Evolutionary conservation across 2,329 filamentous ascomycete species (phyloP), one percentile per base, ranked within the genome.

Genomic region (Penicillium hordei): DNA sequence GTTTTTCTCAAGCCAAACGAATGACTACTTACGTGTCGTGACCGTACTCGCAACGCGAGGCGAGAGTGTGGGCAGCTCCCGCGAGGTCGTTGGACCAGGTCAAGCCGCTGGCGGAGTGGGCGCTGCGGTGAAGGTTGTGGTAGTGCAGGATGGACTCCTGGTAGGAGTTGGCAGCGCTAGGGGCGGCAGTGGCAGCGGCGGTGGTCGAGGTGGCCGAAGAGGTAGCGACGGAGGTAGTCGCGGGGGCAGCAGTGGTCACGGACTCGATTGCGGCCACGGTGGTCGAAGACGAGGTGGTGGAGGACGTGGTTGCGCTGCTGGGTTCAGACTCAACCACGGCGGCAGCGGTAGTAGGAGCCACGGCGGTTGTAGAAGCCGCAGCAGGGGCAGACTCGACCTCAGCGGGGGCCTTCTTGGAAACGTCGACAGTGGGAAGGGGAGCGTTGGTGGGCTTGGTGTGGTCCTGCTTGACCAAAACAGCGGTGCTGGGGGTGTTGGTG

Each of bases 51-150:
- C 92, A 96, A 34, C 73, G 81, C 31, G 82, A 69, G 59, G 91
- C 91, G 52, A 87, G 84, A 55, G 78, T 77, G 48, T 78, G 64
- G 42, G 92, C 92, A 60, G 83, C 90, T 55, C 72, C 70, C 54
- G 86, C 89, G 54, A 91, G 83, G 43, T 78, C 77, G 9, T 78
- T 70, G 67, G 87, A 82, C 89, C 90, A 97, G 50, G 69, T 72
- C 45, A 97, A 71, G 44, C 78, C 82, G 23, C 76, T 70, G 36
- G 86, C 86, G 19, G 88, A 88, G 83, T 97, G 91, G 80, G 94
- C 95, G 70, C 81, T 74, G 62, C 94, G 93, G 78, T 94, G 90
- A 52, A 88, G 69, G 79, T 97, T 97, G 87, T 97, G 94, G 72
- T 90, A 85, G 67, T 87, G 80, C 49, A 93, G 68, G 42, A 78